phyloP scores from a whole-genome alignment of 176 grass and related monocot species.

The Areca catechu region DNA sequence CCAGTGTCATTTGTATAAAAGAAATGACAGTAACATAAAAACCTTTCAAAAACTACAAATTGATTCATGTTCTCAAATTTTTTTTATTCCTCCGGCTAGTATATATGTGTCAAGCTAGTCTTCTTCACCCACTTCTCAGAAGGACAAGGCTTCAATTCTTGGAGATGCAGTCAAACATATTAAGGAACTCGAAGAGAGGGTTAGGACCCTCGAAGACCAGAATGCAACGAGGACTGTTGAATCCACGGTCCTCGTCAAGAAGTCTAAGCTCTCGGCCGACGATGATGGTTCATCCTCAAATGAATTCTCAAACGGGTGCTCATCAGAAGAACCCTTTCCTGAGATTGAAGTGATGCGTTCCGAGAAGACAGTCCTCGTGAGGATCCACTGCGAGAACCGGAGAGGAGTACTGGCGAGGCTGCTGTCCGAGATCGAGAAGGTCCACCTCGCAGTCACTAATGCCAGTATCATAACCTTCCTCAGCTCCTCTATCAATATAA shows the following conservation, averaged over 20 bases:
- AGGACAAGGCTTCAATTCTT: slow-evolving; percentile 56
- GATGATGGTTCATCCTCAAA: not conserved
- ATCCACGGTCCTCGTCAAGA: slow-evolving; percentile 31
- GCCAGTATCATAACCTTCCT: slow-evolving; percentile 38
- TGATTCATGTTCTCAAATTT: too few species aligned
- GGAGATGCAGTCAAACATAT: slow-evolving; percentile 45
- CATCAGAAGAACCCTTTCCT: not conserved
- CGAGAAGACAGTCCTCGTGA: slow-evolving; percentile 30
- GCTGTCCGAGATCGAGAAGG: slow-evolving; percentile 45
- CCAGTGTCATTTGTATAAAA: too few species aligned
- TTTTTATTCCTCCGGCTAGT: too few species aligned
- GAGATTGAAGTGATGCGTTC: slow-evolving; percentile 37
- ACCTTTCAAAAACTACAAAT: too few species aligned
- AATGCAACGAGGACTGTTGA: slow-evolving; percentile 18
- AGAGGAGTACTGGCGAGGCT: slow-evolving; percentile 40
- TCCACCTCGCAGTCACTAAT: slow-evolving; percentile 42
- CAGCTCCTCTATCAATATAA: slow-evolving; percentile 39
- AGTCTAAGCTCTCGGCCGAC: not conserved
- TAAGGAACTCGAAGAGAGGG: slow-evolving; percentile 44
- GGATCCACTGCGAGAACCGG: slow-evolving; percentile 39
- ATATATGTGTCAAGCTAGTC: too few species aligned
- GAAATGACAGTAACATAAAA: too few species aligned
- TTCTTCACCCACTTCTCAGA: slow-evolving; percentile 19
- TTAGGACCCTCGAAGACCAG: slow-evolving; percentile 41
- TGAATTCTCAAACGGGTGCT: not conserved